A percentile compares a stretch with the other conserved stretches of the same genome.
Conservation (phyloP, 2,329 filamentous ascomycete species). For the Albifimbria verrucaria region DNA sequence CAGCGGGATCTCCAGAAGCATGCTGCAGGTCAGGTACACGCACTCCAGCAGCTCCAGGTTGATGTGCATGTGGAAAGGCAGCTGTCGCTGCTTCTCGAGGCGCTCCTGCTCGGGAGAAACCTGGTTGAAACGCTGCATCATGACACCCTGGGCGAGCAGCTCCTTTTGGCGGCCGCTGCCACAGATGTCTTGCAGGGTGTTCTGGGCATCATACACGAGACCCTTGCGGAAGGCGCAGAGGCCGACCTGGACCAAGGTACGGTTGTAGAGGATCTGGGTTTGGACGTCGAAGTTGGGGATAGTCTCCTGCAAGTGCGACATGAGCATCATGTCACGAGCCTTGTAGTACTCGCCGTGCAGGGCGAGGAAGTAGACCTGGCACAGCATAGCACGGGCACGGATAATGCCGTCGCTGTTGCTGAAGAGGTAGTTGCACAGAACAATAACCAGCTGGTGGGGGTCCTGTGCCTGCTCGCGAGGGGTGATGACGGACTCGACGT, state of each 20-base stretch:
- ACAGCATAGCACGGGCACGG: slow-evolving; percentile 93
- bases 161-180: slow-evolving; percentile 98
- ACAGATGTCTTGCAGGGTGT: slow-evolving; percentile 95
- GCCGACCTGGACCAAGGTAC: slow-evolving; percentile 94
- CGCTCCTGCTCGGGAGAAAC: slow-evolving; percentile 98
- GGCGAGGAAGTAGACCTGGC: slow-evolving; percentile 97
- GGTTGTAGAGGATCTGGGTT: slow-evolving; percentile 98
- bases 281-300: slow-evolving; percentile 95
- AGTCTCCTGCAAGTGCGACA: slow-evolving; percentile 97
- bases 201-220: slow-evolving; percentile 95
- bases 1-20: slow-evolving; percentile 97
- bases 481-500: slow-evolving; percentile 76
- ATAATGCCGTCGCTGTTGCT: slow-evolving; percentile 92
- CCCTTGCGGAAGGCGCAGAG: slow-evolving; percentile 97
- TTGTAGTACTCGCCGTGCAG: slow-evolving; percentile 98
- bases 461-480: slow-evolving; percentile 67
- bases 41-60: slow-evolving; percentile 98
- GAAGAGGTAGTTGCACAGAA: slow-evolving; percentile 94
- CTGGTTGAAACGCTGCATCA: slow-evolving; percentile 95
- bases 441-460: slow-evolving; percentile 72
- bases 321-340: slow-evolving; percentile 98
- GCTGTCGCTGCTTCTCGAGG: slow-evolving; percentile 91
- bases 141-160: slow-evolving; percentile 93
- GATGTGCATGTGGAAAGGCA: slow-evolving; percentile 99
- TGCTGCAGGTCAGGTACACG: slow-evolving; percentile 97